Conservation (phyloP, 2,329 filamentous ascomycete species). For the Colletotrichum sp. region DNA sequence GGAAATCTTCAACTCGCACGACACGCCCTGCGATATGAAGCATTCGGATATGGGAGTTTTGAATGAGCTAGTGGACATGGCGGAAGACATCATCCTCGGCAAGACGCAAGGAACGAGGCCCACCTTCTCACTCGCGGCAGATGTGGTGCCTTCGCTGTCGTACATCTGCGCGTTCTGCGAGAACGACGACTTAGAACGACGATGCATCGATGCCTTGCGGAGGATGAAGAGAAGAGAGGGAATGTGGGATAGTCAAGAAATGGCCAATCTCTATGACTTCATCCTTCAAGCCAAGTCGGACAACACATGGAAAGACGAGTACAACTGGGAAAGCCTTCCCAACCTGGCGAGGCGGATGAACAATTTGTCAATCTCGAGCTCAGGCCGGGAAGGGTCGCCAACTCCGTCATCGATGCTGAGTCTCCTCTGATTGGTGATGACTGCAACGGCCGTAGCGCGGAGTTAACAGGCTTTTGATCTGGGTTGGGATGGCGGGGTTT, state of each 20-base stretch:
- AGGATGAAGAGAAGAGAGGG: conserved; percentile 19
- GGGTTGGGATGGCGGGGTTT: not conserved
- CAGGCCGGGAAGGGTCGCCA: not conserved
- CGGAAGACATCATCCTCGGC: not conserved
- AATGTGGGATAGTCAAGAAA: conserved; percentile 19
- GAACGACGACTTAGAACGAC: conserved; percentile 1
- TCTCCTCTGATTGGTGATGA: not conserved
- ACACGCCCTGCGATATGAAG: not conserved
- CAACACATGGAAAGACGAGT: conserved; percentile 11
- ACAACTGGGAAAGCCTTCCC: conserved; percentile 13
- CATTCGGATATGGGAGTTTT: not conserved
- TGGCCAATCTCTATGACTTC: conserved; percentile 10
- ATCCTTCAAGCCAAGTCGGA: not conserved
- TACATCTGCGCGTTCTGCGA: conserved; percentile 21
- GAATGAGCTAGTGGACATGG: not conserved
- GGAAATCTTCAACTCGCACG: not conserved
- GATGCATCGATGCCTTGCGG: conserved; percentile 16
- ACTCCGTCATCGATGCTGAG: not conserved
- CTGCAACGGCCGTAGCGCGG: not conserved
- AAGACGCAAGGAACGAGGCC: not conserved
- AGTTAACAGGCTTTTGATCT: not conserved
- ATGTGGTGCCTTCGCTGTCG: conserved; percentile 2
- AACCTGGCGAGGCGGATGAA: conserved; percentile 3
- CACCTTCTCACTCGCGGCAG: conserved; percentile 1
- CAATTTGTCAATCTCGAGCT: not conserved